phyloP scores from a whole-genome alignment of 169 alveolate species.

The Cryptosporidium ryanae region DNA sequence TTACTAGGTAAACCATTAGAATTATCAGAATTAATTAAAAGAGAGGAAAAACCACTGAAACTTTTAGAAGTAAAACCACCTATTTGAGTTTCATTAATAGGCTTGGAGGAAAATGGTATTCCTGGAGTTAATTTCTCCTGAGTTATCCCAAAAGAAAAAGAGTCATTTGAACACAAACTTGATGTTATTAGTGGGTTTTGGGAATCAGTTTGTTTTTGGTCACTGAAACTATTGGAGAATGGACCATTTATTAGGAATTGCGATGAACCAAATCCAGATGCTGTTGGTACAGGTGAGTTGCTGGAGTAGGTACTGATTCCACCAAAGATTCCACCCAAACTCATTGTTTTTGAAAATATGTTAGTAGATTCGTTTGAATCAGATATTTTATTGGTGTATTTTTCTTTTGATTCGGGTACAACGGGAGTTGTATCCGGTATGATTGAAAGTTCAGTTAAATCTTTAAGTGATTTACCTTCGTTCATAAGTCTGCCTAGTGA shows the following conservation, averaged over 20 bases:
- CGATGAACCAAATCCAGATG: slow-evolving; percentile 64
- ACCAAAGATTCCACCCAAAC: slow-evolving; percentile 10
- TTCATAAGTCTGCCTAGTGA: background rate
- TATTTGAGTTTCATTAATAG: background rate
- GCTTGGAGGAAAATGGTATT: slow-evolving; percentile 21
- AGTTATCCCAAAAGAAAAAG: background rate
- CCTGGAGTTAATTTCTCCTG: background rate
- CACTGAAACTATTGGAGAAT: slow-evolving; percentile 20
- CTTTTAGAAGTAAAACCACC: slow-evolving; percentile 47
- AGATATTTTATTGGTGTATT: too few species aligned
- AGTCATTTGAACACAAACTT: background rate
- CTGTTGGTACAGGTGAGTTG: slow-evolving; percentile 9
- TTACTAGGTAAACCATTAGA: background rate
- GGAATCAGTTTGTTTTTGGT: background rate
- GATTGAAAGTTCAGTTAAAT: background rate
- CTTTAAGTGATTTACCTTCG: background rate
- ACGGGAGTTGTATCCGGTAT: background rate
- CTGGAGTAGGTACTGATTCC: background rate
- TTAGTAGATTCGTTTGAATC: background rate
- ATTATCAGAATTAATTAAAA: slow-evolving; percentile 1
- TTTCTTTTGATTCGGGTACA: background rate
- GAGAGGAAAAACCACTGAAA: slow-evolving; percentile 33
- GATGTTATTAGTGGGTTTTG: background rate
- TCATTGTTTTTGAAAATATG: background rate
- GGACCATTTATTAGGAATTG: slow-evolving; percentile 48